Base-by-base conservation (phyloP, 2,329 filamentous ascomycete genomes). In the Colletotrichum acutatum region DNA sequence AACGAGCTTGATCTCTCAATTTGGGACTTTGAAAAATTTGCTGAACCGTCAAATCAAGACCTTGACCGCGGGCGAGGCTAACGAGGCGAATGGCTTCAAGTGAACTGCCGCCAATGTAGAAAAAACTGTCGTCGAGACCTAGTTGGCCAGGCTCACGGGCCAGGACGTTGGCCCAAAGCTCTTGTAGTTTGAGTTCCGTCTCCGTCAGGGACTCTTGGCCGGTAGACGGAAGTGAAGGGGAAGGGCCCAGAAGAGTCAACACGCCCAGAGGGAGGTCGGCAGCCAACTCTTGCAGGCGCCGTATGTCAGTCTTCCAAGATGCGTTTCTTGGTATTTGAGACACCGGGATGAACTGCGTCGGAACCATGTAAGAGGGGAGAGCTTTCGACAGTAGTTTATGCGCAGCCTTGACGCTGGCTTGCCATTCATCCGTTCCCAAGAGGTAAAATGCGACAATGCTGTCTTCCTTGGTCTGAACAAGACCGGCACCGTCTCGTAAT, bases 321-420 rank as follows among this genome's bases (percentile, higher is more conserved):
- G 57, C 57, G 32, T 59, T 59, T 32, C 12, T 30, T 22, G 57
- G 57, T 26, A 59, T 59, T 37, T 59, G 19, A 8, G 9, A 37
- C 24, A 61, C 11, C 30, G 46, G 37, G 14, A 75, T 26, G 32
- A 71, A 67, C 19, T 61, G 46, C 5, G 30, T n/a, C 26, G 56
- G 37, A 16, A 68, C 19, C 66, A 63, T 68, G 16, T 61, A 60
- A 22, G 42, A 56, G n/a, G 57, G 24, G 2, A 74, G 66, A n/a
- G 52, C 54, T 26, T 71, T 22, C 32, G 32, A 22, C 16, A 70
- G 16, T 26, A 19, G 11, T 26, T 53, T n/a, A 53, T 53, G 52
- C 22, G 22, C 52, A 11, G 52, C 22, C 52, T 53, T 26, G 22
- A 53, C 49, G 49, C n/a, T 53, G n/a, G 49, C 49, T 53, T 53